phyloP scores from a whole-genome alignment of 148 eudicot genomes.

The Polygonum maritimum region DNA sequence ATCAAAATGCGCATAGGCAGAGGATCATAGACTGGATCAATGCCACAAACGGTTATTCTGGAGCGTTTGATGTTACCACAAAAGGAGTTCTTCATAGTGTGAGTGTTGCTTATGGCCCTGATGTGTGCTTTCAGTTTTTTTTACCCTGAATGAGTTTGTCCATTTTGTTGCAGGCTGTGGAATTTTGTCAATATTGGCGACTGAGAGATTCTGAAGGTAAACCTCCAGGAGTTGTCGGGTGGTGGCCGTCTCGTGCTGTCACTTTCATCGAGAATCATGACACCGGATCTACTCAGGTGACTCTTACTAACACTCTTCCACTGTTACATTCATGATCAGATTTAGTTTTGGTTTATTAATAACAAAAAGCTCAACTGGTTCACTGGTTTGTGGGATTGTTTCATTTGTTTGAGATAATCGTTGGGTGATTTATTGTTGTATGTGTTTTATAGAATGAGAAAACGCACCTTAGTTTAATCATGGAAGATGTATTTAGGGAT shows the following conservation, averaged over 20 bases:
- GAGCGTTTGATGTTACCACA: slow-evolving; percentile 98
- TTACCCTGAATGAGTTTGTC: background rate
- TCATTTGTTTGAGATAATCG: too few species aligned
- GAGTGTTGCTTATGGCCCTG: slow-evolving; percentile 17
- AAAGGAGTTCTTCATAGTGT: slow-evolving; percentile 97
- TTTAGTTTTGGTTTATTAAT: background rate
- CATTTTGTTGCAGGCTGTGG: slow-evolving; percentile 43
- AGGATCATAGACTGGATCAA: slow-evolving; percentile 95
- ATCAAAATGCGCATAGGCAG: slow-evolving; percentile 97
- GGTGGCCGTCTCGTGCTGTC: slow-evolving; percentile 99
- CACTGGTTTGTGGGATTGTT: too few species aligned
- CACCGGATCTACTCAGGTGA: slow-evolving; percentile 99
- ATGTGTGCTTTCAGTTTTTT: background rate
- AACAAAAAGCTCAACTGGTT: background rate
- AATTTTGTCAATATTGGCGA: slow-evolving; percentile 93
- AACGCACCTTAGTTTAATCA: too few species aligned
- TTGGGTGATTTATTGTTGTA: too few species aligned
- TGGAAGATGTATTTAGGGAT: too few species aligned
- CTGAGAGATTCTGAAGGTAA: slow-evolving; percentile 81
- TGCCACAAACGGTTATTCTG: slow-evolving; percentile 76
- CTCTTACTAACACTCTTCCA: background rate
- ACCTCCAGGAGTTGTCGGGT: slow-evolving; percentile 97
- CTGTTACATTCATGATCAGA: background rate
- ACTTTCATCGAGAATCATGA: slow-evolving; percentile 99
- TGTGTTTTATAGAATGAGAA: too few species aligned